Evolutionary conservation across 2,329 filamentous ascomycete species (phyloP), one percentile per base, ranked within the genome.

Genomic region (Trichoderma sp.): DNA sequence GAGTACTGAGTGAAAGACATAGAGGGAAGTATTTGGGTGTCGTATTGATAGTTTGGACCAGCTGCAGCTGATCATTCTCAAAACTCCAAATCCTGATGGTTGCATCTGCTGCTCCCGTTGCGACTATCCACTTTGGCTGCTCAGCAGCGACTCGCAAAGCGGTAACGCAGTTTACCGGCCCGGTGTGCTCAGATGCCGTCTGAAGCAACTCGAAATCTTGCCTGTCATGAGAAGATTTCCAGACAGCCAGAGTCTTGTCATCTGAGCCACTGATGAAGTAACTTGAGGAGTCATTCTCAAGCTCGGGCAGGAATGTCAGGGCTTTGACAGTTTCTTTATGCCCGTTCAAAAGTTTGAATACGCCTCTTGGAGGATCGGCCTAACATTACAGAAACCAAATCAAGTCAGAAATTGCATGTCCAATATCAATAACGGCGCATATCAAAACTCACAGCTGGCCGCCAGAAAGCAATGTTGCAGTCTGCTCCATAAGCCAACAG

Each of bases 401-500:
- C 35, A 58, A 53, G 60, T 70, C 27, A 37, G 35, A 49, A 7
- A 24, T 29, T 29, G n/a, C 43, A 27, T 11, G 3, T n/a, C 21
- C 14, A 21, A 6, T 3, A 3, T 52, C n/a, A 7, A 19, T n/a
- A 19, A 47, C 13, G 13, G 1, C 40, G 73, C 74, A 58, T 72
- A 75, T 35, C 24, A 35, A 49, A 52, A 82, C 89, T 80, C 84
- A 94, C 92, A 77, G 86, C 80, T 68, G 94, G 94, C 77, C 89
- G 85, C 96, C 96, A 99, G 52, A 98, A 78, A 55, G 94, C 95
- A 74, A 99, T 87, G 81, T 96, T 96, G 74, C 90, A 89, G 80
- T 96, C 93, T 10, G 94, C 91, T 37, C 96, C 96, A 82, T 93
- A 99, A 35, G 94, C 96, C 66, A 99, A 84, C 56, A 94, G 78